phyloP scores from a whole-genome alignment of 345 rosid genomes.

The Arabis hirsuta region DNA sequence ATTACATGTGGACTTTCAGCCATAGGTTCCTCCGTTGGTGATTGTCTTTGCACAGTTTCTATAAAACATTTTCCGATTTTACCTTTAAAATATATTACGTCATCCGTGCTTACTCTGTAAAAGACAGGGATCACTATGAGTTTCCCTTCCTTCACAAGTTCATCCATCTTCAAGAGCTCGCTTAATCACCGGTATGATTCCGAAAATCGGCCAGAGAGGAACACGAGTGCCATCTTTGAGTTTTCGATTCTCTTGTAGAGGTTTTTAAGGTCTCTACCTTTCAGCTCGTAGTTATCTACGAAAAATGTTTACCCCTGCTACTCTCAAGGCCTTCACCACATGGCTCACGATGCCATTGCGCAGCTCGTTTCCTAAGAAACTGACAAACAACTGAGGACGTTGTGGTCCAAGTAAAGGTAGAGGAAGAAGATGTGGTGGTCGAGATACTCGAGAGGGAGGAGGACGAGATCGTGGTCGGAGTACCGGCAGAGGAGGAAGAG shows the following conservation, averaged over 20 bases:
- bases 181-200: not conserved
- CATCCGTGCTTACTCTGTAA: not conserved
- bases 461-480: too few species aligned
- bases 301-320: not conserved
- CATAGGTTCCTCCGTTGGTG: not conserved
- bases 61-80: not conserved
- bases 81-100: not conserved
- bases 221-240: too few species aligned
- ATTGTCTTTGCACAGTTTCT: not conserved
- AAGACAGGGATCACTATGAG: not conserved
- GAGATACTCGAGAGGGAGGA: too few species aligned
- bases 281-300: not conserved
- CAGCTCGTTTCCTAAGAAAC: not conserved
- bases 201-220: too few species aligned
- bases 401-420: not conserved
- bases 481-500: too few species aligned
- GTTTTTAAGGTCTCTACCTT: too few species aligned
- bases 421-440: too few species aligned
- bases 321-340: not conserved
- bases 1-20: not conserved
- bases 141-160: not conserved
- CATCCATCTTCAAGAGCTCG: not conserved
- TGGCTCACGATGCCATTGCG: not conserved
- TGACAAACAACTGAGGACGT: conserved; percentile 10
- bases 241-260: too few species aligned